phyloP scores from a whole-genome alignment of 768 basidiomycete genomes.

The Tulasnella sp. region DNA sequence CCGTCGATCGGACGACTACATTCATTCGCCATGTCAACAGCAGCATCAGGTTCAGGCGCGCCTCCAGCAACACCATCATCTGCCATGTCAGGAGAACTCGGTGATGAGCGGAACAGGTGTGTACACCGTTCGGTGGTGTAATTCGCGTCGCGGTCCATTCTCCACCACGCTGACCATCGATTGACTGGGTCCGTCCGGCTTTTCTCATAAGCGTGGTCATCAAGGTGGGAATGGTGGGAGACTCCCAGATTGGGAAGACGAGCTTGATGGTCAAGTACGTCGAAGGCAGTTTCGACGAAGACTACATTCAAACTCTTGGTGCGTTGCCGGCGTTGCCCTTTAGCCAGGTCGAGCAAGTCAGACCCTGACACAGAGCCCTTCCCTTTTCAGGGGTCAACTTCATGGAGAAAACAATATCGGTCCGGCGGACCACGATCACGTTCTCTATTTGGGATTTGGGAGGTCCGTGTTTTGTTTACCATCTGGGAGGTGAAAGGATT shows the following conservation, averaged over 20 bases:
- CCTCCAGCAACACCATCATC: constrained; percentile 31
- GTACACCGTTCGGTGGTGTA: not conserved
- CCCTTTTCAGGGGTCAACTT: constrained; percentile 82
- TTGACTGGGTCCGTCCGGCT: constrained; percentile 13
- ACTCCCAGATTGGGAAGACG: constrained; percentile 99
- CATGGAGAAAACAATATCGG: constrained; percentile 99
- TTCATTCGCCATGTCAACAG: constrained; percentile 26
- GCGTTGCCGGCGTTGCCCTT: constrained; percentile 42
- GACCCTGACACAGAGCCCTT: constrained; percentile 37
- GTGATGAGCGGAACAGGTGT: constrained; percentile 35
- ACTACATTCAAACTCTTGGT: constrained; percentile 99
- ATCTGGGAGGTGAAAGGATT: not conserved
- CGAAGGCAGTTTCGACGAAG: constrained; percentile 97
- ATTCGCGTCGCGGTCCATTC: not conserved
- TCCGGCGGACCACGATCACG: constrained; percentile 97
- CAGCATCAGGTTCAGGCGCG: constrained; percentile 31
- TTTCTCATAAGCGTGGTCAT: constrained; percentile 72
- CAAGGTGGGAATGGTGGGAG: constrained; percentile 99
- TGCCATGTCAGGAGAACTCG: not conserved
- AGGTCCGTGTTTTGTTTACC: constrained; percentile 43
- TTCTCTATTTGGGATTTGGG: constrained; percentile 99
- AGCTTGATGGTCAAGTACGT: constrained; percentile 99
- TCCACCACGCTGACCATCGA: constrained; percentile 4
- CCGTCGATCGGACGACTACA: not conserved
- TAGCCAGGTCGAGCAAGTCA: not conserved